These are phyloP conservation scores for Kazachstania bromeliacearum DNA, from an alignment of 805 yeast genomes.

Conservation along the genomic window DNA sequence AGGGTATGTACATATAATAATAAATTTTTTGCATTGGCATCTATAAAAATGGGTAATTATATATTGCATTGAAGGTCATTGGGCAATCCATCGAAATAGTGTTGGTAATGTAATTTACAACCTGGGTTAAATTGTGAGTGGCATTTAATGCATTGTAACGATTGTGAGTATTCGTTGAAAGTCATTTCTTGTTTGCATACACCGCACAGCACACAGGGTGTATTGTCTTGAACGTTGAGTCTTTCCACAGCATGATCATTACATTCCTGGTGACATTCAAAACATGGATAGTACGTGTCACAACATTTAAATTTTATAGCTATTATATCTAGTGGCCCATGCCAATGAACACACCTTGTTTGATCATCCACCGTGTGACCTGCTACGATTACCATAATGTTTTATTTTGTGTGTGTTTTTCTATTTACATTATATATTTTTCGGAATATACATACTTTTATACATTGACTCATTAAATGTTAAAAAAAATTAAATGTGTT, in stretches of 20 bases:
- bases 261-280: conserved; percentile 21
- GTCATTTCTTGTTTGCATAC: conserved; percentile 22
- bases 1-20: background rate
- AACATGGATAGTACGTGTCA: conserved; percentile 23
- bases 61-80: too few relatives aligned
- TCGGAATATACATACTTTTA: background rate
- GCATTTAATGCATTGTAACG: conserved; percentile 19
- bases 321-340: conserved; percentile 23
- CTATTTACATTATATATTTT: too few relatives aligned
- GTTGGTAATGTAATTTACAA: conserved; percentile 26
- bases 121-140: conserved; percentile 23
- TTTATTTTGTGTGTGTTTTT: background rate
- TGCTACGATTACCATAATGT: background rate
- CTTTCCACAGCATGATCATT: conserved; percentile 11
- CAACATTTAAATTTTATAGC: conserved; percentile 29
- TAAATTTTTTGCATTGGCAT: background rate
- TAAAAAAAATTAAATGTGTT: conserved; percentile 9
- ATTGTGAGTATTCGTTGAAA: conserved; percentile 16
- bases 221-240: conserved; percentile 9
- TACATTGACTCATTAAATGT: background rate
- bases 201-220: conserved; percentile 23
- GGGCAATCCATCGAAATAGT: conserved; percentile 17
- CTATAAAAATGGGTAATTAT: background rate
- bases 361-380: conserved; percentile 22
- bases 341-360: conserved; percentile 29